These are phyloP conservation scores for Tricholoma furcatifolium DNA, from an alignment of 768 basidiomycete genomes.

Conservation along the genomic window DNA sequence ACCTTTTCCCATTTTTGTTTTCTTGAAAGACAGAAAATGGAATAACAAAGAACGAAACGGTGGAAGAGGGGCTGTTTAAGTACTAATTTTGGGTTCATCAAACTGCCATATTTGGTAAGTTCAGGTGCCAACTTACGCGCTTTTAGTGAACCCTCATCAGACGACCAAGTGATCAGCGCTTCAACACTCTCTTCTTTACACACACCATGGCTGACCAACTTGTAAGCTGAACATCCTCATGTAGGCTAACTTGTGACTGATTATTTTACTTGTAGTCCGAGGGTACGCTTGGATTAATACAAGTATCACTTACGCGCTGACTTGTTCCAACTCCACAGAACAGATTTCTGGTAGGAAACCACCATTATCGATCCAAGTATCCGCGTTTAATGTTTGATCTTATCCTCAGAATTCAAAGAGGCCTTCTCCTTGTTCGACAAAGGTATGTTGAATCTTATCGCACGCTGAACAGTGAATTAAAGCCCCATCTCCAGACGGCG, in stretches of 20 bases:
- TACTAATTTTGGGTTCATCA: too few species aligned
- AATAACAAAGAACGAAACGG: too few species aligned
- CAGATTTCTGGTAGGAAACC: conserved; percentile 83
- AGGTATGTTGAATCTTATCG: conserved; percentile 46
- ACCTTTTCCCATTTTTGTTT: conserved; percentile 74
- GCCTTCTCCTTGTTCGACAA: conserved; percentile 98
- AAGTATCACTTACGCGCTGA: not conserved
- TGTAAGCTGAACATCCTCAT: conserved; percentile 25
- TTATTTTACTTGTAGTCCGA: conserved; percentile 42
- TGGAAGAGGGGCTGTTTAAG: too few species aligned
- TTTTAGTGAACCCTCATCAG: too few species aligned
- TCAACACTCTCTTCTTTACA: conserved; percentile 5
- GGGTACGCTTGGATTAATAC: conserved; percentile 36
- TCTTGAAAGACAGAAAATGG: too few species aligned
- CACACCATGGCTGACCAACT: conserved; percentile 62
- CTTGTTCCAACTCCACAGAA: conserved; percentile 45
- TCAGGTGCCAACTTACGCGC: too few species aligned
- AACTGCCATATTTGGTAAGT: too few species aligned
- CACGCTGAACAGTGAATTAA: conserved; percentile 1
- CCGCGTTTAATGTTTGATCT: not conserved
- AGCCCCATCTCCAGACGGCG: conserved; percentile 60
- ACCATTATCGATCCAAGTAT: not conserved
- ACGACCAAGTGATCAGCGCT: too few species aligned
- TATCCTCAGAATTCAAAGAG: conserved; percentile 96
- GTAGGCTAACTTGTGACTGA: conserved; percentile 1